Evolutionary conservation across 164 flowering plant genomes (phyloP), one percentile per base, ranked within the genome.

Genomic region (Stephania japonica): DNA sequence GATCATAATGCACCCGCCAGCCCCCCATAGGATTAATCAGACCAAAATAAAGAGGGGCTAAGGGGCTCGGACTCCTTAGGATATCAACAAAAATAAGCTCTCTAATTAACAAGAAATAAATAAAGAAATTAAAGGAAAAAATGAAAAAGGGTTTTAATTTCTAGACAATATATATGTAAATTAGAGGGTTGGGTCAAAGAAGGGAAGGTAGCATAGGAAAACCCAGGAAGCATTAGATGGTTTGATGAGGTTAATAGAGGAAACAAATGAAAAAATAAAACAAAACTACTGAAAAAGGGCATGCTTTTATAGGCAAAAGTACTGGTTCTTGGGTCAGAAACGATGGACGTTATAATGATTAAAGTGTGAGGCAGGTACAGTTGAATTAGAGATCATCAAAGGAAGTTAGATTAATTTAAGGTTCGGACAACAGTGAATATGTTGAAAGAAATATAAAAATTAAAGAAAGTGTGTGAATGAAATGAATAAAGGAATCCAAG

Each of bases 401-500:
- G 38, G 38, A 32, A 32, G 38, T 47, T 42, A 14, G 50, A 41
- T 41, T 68, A 68, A 42, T n/a, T 42, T 68, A 68, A 68, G 70
- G 50, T 68, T 68, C 13, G 27, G 66, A 63, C 66, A 63, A 23
- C 66, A 63, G 27, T 63, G 66, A 63, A 23, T n/a, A n/a, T n/a
- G n/a, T 68, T 68, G 70, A 42, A 70, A 16, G n/a, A 32, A 8
- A 7, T 5, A 50, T 16, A 43, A 6, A 70, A 70, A 50, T 6
- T 23, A 27, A 53, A 53, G n/a, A 53, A 24, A 53, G 42, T 18
- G 23, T 7, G 53, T 50, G 66, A 63, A 11, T 23, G 14, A 70
- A 47, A 70, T 24, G 21, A 32, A 69, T 32, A 3, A 68, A 42
- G 70, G 70, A 68, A 70, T 70, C 72, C 64, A 50, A 50, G 72